Percentiles rank a stretch among this genome's conserved stretches.
Evolutionary conservation across 176 grass and related monocot genomes (phyloP).

Genomic region (Zizania latifolia): DNA sequence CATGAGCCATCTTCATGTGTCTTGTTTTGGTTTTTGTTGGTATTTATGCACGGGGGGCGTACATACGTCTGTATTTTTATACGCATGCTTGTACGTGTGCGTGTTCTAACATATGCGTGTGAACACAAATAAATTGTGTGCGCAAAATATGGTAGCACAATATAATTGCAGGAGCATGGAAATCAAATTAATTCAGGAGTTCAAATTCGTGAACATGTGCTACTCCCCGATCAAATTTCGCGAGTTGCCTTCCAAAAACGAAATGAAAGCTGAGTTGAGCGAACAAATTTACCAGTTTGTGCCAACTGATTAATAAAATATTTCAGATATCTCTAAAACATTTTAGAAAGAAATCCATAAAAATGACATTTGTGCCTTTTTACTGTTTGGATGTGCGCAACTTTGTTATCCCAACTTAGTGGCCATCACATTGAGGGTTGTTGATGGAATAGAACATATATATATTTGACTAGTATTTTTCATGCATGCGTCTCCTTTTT

Average conservation of each 20-base stretch:
- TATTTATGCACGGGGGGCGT: too few relatives aligned
- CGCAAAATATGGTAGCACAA: background rate
- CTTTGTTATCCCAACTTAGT: too few relatives aligned
- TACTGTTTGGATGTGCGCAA: background rate
- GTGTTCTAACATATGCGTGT: background rate
- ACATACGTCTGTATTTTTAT: background rate
- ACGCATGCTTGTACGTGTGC: background rate
- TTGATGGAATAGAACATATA: too few relatives aligned
- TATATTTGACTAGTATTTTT: too few relatives aligned
- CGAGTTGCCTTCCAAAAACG: background rate
- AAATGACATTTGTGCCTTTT: background rate
- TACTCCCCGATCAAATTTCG: background rate
- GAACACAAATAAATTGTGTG: background rate
- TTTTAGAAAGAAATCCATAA: background rate
- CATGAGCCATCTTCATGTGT: background rate
- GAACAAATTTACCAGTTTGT: background rate
- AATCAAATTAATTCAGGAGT: background rate
- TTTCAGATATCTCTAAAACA: too few relatives aligned
- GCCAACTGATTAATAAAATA: background rate
- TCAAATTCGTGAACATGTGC: background rate
- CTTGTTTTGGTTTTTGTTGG: background rate
- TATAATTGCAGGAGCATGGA: background rate
- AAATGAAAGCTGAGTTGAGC: background rate
- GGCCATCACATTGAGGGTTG: too few relatives aligned
- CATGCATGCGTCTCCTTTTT: too few relatives aligned